Base-by-base conservation (phyloP, 2,329 filamentous ascomycete species). In the Clarireedia monteithiana region DNA sequence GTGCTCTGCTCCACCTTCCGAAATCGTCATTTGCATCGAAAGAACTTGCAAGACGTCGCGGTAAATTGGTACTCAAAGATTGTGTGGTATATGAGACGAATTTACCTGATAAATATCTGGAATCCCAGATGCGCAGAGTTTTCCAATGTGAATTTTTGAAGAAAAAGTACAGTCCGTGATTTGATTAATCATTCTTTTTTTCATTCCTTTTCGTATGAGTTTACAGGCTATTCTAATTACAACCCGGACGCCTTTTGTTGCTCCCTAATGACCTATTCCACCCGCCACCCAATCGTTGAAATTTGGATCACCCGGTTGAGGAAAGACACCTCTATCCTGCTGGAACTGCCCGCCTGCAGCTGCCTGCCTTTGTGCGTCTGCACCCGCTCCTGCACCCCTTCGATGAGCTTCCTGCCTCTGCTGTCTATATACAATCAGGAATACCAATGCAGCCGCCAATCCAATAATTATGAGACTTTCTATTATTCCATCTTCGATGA, bases 391-490 rank as follows among this genome's bases (percentile, higher is more conserved):
- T 23, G 20, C 42, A 42, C 66, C 65, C 50, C 72, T 69, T 48
- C 71, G 71, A 51, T 79, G 76, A 30, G 74, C 77, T 62, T 85
- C 76, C 66, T 89, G 86, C 58, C 83, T 76, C 67, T 83, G 84
- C 60, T 89, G 85, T 20, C 89, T 78, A 69, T 94, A 92, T 71
- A 91, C 95, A 15, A 97, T 78, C 34, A 97, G 75, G 52, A 88
- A 81, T 0, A 88, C 83, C 53, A 97, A 76, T 0, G 84, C 83
- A 14, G 84, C 83, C 0, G 88, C 85, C 14, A 97, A 74, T 1
- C 82, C 85, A 14, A 96, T 76, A 59, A 99, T 95, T 46, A 95
- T 75, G 24, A 96, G 72, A 45, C 87, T 92, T 71, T 97, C 94
- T 10, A 96, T 63, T 15, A 96, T 74, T 12, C 89, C 88, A 48